Base-by-base conservation (phyloP, 106 monocot species). In the Phalaenopsis aphrodite region DNA sequence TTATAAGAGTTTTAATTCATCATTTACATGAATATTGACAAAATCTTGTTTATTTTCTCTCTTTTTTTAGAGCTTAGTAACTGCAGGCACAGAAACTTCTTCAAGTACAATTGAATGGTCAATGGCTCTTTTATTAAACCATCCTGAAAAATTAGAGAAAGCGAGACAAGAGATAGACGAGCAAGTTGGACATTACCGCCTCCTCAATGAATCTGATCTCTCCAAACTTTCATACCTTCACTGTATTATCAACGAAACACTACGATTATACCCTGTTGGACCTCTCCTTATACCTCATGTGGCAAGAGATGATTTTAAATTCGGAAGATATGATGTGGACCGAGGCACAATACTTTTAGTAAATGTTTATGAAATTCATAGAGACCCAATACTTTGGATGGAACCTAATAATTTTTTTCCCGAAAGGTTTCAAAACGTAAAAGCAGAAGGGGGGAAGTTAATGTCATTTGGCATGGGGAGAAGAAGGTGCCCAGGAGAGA, bases 281-380 rank as follows among this genome's bases (percentile, higher is more conserved):
- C 87, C 90, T 4, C 84, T 85, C 30, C 81, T 90, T 3, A 15
- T 85, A 8, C 87, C 87, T 12, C 90, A 87, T 7, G 83, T 83
- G 58, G 78, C 87, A 9, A 55, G 79, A 16, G 24, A 84, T 15
- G 87, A 85, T 15, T 85, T 84, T 24, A 14, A 4, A n/a, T 9
- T 87, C n/a, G 84, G 72, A 5, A 84, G 85, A 55, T 87, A 47
- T 58, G 15, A 39, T 36, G 36, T 87, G 8, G 81, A 81, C 4
- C 56, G 36, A 0, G 81, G 87, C 19, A 90, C 82, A 24, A 84
- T 87, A 64, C 72, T 87, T 3, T 43, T 90, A 23, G 85, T 85
- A 19, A 85, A 87, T 3, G 87, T 58, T 14, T 84, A 81, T 39
- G 42, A 78, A 42, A 87, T 90, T 11, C 90, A 90, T 2, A 66